Conservation (phyloP, 805 yeast species). For the Phaffomyces opuntiae region DNA sequence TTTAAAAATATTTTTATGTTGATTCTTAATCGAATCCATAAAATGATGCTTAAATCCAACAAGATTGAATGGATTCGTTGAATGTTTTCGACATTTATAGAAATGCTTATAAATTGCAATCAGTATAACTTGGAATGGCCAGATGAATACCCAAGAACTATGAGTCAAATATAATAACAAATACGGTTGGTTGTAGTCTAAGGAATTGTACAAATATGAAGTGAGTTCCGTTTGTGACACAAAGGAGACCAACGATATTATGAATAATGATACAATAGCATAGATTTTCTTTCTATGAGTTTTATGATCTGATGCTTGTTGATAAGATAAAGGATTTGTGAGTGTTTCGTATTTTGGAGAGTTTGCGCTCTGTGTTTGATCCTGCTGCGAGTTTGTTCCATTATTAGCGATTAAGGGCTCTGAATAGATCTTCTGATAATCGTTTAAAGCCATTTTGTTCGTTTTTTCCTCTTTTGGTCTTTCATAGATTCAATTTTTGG, state of each 20-base stretch:
- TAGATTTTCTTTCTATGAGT: conserved; percentile 25
- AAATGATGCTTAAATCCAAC: conserved; percentile 19
- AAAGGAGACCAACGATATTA: conserved; percentile 49
- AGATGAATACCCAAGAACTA: conserved; percentile 66
- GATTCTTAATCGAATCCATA: conserved; percentile 32
- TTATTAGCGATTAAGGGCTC: no score
- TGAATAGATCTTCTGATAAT: no score
- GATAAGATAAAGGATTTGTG: neutral
- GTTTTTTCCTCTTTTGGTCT: no score
- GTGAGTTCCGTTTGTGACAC: conserved; percentile 79
- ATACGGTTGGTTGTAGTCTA: conserved; percentile 62
- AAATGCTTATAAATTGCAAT: conserved; percentile 42
- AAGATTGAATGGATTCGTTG: conserved; percentile 10
- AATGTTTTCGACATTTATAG: conserved; percentile 19
- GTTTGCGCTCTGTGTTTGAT: neutral
- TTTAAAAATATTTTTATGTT: conserved; percentile 35
- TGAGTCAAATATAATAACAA: conserved; percentile 64
- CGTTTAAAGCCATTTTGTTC: no score
- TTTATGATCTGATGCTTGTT: neutral
- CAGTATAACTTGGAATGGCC: conserved; percentile 58
- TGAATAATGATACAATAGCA: conserved; percentile 40
- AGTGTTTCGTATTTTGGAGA: neutral
- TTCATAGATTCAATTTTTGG: no score
- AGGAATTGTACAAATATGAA: conserved; percentile 50
- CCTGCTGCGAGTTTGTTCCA: no score